A percentile compares a stretch with the other conserved stretches of the same genome.
These are phyloP conservation scores for Diaporthe destruens DNA, from an alignment of 2,329 filamentous ascomycete genomes.

Conservation along the genomic window DNA sequence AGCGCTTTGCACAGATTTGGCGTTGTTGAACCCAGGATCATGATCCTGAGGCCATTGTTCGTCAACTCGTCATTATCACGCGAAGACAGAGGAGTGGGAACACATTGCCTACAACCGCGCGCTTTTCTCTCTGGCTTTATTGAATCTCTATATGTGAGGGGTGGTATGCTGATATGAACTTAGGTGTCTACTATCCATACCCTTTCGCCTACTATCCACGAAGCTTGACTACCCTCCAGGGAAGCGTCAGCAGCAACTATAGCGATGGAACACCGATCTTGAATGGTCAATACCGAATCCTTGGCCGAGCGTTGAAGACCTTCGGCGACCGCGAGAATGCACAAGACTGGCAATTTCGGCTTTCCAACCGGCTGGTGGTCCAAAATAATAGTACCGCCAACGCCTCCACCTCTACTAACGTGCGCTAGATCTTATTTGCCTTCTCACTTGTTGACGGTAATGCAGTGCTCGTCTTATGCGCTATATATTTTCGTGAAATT, in stretches of 20 bases:
- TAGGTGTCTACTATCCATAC: background rate
- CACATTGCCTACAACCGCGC: too few relatives aligned
- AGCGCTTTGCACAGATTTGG: too few relatives aligned
- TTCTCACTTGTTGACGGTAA: too few relatives aligned
- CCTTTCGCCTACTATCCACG: constrained; percentile 5
- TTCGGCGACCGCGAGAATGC: background rate
- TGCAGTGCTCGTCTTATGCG: background rate
- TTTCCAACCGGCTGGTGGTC: constrained; percentile 1
- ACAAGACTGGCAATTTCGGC: constrained; percentile 6
- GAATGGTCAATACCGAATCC: constrained; percentile 9
- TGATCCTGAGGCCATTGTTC: too few relatives aligned
- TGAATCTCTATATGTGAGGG: background rate
- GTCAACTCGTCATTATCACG: too few relatives aligned
- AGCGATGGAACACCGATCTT: constrained; percentile 3
- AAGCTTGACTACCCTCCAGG: background rate
- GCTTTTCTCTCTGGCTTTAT: too few relatives aligned
- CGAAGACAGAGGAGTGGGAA: too few relatives aligned
- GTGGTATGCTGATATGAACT: background rate
- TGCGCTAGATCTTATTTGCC: background rate
- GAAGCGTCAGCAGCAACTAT: background rate
- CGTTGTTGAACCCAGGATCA: too few relatives aligned
- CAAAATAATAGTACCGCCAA: background rate
- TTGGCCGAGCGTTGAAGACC: constrained; percentile 14
- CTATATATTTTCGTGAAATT: background rate
- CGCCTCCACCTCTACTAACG: background rate